Evolutionary conservation across 2,329 filamentous ascomycete genomes (phyloP), one percentile per base, ranked within the genome.

Genomic region (Ophiobolus disseminans): DNA sequence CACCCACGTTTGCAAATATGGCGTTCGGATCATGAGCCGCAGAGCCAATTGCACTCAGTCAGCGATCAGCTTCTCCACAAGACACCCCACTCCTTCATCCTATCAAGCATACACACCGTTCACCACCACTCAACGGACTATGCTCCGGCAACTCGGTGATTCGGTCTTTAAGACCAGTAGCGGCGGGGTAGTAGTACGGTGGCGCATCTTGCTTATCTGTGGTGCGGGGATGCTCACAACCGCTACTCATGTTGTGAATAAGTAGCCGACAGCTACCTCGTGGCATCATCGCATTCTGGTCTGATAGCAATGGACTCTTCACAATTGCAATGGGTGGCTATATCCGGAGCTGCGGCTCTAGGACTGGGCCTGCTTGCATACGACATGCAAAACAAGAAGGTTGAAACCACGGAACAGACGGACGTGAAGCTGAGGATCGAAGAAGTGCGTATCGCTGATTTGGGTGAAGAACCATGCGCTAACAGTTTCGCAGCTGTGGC

Each of bases 361-460:
- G 44, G 49, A 2, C n/a, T 52, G 1, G 48, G 40, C 8, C 40
- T 52, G 7, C 14, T 47, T 6, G 23, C 28, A 2, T 52, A 48
- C 26, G 44, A 52, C 14, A 19, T 44, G 11, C 13, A 37, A n/a
- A 45, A 44, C 8, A 47, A 32, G 30, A 40, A 36, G 13, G 28
- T 22, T 11, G 30, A 31, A 23, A 28, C 35, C 6, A 44, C 49
- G n/a, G 44, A 44, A 17, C 30, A 47, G 10, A 25, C 26, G 3
- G 44, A 52, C 21, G 49, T 52, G 14, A 48, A 52, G 30, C 21
- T 52, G 40, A 48, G 45, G 30, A 52, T 52, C 34, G 49, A 52
- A 38, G 44, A 41, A n/a, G 49, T 48, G 6, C 39, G 45, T 30
- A 21, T 8, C n/a, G 20, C 17, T 17, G n/a, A 4, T 16, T 4